These are phyloP conservation scores for Ochetophila trinervis DNA, from an alignment of 306 rosid genomes.

Conservation along the genomic window DNA sequence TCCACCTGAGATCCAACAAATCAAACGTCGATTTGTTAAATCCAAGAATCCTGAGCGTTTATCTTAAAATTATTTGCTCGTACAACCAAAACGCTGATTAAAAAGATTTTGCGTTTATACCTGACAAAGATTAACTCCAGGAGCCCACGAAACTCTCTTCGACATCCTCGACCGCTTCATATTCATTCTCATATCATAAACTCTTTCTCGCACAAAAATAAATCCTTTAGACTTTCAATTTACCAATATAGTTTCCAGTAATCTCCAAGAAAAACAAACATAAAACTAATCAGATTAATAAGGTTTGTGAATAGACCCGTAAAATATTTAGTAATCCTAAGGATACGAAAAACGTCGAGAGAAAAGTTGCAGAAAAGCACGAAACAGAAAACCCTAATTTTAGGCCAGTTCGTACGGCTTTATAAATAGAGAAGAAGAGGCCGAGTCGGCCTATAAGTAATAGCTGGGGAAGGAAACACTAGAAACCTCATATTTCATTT, in stretches of 20 bases:
- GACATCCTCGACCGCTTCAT: conserved; percentile 77
- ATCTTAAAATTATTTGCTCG: neutral
- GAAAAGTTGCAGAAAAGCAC: too few relatives aligned
- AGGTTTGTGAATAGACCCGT: too few relatives aligned
- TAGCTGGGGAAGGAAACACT: too few relatives aligned
- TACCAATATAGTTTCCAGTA: neutral
- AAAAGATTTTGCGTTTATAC: conserved; percentile 49
- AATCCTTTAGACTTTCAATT: neutral
- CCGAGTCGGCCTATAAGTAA: too few relatives aligned
- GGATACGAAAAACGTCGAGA: too few relatives aligned
- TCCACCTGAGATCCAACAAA: neutral
- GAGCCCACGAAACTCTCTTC: conserved; percentile 67
- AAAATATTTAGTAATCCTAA: too few relatives aligned
- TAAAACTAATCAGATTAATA: too few relatives aligned
- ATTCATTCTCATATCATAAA: conserved; percentile 44
- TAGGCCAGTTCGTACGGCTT: too few relatives aligned
- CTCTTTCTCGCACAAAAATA: neutral
- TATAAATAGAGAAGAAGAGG: too few relatives aligned
- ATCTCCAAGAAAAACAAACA: neutral
- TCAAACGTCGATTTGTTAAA: neutral
- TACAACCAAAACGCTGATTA: conserved; percentile 18
- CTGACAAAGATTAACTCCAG: conserved; percentile 65
- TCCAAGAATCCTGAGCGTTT: neutral
- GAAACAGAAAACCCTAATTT: too few relatives aligned
- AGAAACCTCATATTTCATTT: too few relatives aligned